Base-by-base conservation (phyloP, 257 asterid genomes). In the Solanum arcanum region DNA sequence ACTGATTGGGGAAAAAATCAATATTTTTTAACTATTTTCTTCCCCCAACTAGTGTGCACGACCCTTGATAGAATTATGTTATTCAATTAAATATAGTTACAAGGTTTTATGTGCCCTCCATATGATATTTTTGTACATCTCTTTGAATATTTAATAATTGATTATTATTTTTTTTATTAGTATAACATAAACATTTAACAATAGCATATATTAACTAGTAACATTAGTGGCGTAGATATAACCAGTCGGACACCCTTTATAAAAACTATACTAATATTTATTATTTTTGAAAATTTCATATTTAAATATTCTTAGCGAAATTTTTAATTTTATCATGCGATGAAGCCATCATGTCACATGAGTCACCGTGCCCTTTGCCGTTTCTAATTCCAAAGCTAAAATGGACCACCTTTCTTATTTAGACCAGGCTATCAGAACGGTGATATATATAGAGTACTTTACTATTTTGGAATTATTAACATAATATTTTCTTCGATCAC, bases 101-200 rank as follows among this genome's bases (percentile, higher is more conserved):
- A 11, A 90, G 66, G 88, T 88, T 85, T 89, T 75, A 83, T 5
- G 82, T 37, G 33, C 27, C 21, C 23, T 74, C 33, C 12, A 74
- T 39, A 9, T 5, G 82, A 39, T 3, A 23, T n/a, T 39, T 39
- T 23, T 75, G 33, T 75, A 39, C 7, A 73, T 39, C 20, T 74
- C 49, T 29, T 74, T 37, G 25, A 21, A 13, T 52, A 39, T 20
- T 70, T 14, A 31, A 69, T 14, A 7, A 69, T 69, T 4, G 23
- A 69, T 3, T 15, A 0, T 15, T 33, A 70, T 33, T 31, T 31
- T 31, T 33, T 70, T 33, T 4, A 5, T 15, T 1, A 14, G 25
- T 70, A 25, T 25, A 7, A 16, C 44, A 70, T 33, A 31, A 9
- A 70, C 14, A 69, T 69, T 14, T 29, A 14, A 5, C 11, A 66